phyloP scores from a whole-genome alignment of 805 yeast species.

The Barnettozyma wickerhamii region DNA sequence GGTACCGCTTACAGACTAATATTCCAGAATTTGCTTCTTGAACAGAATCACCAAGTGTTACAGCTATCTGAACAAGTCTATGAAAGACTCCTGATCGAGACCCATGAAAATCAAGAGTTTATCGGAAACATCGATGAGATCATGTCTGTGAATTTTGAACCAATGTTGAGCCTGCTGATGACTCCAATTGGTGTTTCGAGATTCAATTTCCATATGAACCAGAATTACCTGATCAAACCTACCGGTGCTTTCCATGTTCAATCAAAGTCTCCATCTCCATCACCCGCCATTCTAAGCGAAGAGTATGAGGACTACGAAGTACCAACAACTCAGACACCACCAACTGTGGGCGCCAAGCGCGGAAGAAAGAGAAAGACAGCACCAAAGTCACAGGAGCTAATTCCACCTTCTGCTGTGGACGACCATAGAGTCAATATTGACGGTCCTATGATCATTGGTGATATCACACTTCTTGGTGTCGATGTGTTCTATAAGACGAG shows the following conservation, averaged over 20 bases:
- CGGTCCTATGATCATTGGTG: conserved; percentile 89
- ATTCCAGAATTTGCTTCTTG: conserved; percentile 84
- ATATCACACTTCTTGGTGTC: conserved; percentile 76
- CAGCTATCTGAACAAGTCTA: conserved; percentile 61
- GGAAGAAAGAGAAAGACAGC: conserved; percentile 45
- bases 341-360: conserved; percentile 24
- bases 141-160: conserved; percentile 52
- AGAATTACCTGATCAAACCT: conserved; percentile 70
- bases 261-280: conserved; percentile 1
- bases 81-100: conserved; percentile 46
- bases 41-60: conserved; percentile 76
- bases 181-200: conserved; percentile 96
- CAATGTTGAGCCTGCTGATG: conserved; percentile 64
- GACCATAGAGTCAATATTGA: conserved; percentile 75
- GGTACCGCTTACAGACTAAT: conserved; percentile 68
- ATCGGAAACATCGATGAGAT: conserved; percentile 20
- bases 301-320: conserved; percentile 17
- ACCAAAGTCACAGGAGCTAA: conserved; percentile 22
- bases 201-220: conserved; percentile 79
- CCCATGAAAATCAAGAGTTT: conserved; percentile 30
- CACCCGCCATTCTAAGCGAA: conserved; percentile 8
- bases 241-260: conserved; percentile 44
- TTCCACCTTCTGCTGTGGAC: conserved; percentile 50
- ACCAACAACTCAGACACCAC: background rate
- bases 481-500: conserved; percentile 74